Evolutionary conservation across 495 filamentous ascomycete genomes (phyloP).

Genomic region (Oleoguttula mirabilis): DNA sequence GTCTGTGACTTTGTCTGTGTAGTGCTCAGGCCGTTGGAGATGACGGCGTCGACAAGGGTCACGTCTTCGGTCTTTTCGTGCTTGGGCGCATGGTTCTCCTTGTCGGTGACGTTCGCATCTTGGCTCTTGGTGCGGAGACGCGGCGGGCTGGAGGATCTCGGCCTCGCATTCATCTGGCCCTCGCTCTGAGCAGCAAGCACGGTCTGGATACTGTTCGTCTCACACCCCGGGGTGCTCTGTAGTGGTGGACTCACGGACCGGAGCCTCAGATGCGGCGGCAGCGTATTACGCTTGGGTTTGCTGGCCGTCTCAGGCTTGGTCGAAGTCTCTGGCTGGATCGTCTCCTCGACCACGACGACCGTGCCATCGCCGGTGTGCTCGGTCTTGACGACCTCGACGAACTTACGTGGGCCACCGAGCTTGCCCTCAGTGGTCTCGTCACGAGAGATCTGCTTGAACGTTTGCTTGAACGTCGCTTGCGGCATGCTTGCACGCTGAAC

Average conservation of each 20-base stretch:
- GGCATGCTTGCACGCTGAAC: background rate
- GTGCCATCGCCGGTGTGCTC: background rate
- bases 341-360: background rate
- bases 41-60: too few species aligned
- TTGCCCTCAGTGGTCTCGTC: conserved; percentile 1
- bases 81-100: too few species aligned
- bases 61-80: too few species aligned
- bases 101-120: too few species aligned
- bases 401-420: conserved; percentile 1
- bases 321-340: too few species aligned
- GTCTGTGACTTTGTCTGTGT: too few species aligned
- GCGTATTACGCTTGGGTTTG: background rate
- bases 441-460: background rate
- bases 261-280: background rate
- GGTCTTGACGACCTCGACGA: background rate
- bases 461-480: background rate
- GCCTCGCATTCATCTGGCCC: too few species aligned
- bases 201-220: too few species aligned
- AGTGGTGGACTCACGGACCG: background rate
- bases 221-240: background rate
- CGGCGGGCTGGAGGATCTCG: too few species aligned
- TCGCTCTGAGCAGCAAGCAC: too few species aligned
- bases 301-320: background rate
- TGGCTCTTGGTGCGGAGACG: too few species aligned
- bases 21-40: too few species aligned